Evolutionary conservation across 106 monocot genomes (phyloP).

Genomic region (Iris macrosiphon): DNA sequence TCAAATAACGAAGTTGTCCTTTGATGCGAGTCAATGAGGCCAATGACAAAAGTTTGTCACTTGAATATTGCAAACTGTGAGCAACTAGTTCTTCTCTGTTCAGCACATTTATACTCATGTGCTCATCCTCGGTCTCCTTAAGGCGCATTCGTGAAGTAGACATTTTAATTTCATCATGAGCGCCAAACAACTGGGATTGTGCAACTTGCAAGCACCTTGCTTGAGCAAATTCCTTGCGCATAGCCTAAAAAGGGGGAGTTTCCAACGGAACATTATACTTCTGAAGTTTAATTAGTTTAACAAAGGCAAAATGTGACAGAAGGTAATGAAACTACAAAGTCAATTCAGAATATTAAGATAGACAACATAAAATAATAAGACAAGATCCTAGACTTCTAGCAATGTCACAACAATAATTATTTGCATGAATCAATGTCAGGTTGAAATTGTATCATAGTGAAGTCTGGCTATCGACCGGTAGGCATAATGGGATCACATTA

Average conservation of each 20-base stretch:
- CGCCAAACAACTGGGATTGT: conserved; percentile 77
- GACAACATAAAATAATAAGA: no score
- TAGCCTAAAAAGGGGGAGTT: no score
- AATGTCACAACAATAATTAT: no score
- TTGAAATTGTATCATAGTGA: no score
- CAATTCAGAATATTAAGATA: no score
- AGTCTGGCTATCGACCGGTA: no score
- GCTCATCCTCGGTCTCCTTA: conserved; percentile 64
- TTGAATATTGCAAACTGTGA: conserved; percentile 68
- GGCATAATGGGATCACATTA: no score
- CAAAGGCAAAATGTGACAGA: not conserved
- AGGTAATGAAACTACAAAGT: no score
- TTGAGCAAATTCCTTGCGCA: conserved; percentile 90
- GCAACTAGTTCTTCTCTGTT: conserved; percentile 63
- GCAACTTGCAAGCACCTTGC: conserved; percentile 66
- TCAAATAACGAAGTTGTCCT: conserved; percentile 93
- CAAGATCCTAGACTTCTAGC: no score
- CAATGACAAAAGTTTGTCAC: conserved; percentile 68
- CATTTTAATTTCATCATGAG: conserved; percentile 90
- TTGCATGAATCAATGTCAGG: no score
- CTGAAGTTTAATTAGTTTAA: no score
- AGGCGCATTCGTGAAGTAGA: conserved; percentile 69
- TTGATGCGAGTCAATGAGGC: conserved; percentile 58
- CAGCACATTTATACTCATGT: conserved; percentile 50
- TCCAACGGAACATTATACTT: no score